phyloP scores from a whole-genome alignment of 345 rosid genomes.

The Aquilaria malaccensis region DNA sequence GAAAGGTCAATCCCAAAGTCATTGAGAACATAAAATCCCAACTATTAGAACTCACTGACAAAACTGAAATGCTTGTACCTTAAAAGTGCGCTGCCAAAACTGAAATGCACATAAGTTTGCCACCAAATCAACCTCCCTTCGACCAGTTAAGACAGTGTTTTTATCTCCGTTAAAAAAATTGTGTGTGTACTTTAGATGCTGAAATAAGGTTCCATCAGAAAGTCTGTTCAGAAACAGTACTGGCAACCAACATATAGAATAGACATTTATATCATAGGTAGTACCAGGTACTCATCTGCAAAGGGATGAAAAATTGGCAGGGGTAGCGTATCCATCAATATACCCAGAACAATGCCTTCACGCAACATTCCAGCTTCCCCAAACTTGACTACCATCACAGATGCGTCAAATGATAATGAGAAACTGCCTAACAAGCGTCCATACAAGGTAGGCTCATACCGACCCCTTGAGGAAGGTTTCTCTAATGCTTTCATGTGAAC shows the following conservation, averaged over 20 bases:
- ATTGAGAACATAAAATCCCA: conserved; percentile 14
- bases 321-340: conserved; percentile 80
- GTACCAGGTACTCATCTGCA: conserved; percentile 72
- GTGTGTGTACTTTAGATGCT: conserved; percentile 54
- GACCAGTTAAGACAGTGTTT: conserved; percentile 37
- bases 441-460: conserved; percentile 83
- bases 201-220: conserved; percentile 20
- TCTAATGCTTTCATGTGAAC: conserved; percentile 47
- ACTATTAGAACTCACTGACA: background rate
- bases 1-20: conserved; percentile 7
- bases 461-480: conserved; percentile 47
- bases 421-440: conserved; percentile 85
- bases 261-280: conserved; percentile 16
- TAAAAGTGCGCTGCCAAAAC: conserved; percentile 83
- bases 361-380: conserved; percentile 76
- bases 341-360: conserved; percentile 82
- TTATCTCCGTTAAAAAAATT: conserved; percentile 46
- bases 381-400: conserved; percentile 68
- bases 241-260: conserved; percentile 12
- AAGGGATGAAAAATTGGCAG: conserved; percentile 77
- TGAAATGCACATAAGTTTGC: conserved; percentile 76
- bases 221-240: conserved; percentile 10
- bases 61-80: conserved; percentile 34
- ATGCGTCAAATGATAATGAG: conserved; percentile 75
- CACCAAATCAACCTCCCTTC: conserved; percentile 49